Evolutionary conservation across 306 rosid species (phyloP).

Genomic region (Abrus pulchellus): DNA sequence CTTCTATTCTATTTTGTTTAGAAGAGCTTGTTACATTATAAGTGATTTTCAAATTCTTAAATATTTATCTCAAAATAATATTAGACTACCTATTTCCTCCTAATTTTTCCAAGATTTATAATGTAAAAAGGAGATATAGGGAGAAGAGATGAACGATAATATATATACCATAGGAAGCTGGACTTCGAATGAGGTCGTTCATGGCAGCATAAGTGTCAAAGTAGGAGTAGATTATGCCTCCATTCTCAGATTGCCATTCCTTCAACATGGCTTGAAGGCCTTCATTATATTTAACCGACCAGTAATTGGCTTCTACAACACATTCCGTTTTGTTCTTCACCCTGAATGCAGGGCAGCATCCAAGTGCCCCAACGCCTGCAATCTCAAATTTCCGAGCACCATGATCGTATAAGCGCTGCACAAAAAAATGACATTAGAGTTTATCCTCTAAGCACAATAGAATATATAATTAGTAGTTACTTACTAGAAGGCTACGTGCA

Average conservation of each 20-base stretch:
- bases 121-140: background rate
- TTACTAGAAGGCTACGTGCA: background rate
- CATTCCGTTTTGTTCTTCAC: constrained; percentile 62
- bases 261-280: constrained; percentile 65
- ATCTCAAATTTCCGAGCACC: constrained; percentile 80
- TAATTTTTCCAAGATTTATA: background rate
- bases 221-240: constrained; percentile 64
- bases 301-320: constrained; percentile 54
- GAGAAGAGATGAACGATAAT: background rate
- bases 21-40: too few species aligned
- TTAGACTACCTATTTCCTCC: too few species aligned
- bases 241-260: constrained; percentile 56
- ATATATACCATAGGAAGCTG: constrained; percentile 61
- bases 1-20: too few species aligned
- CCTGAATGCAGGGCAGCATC: constrained; percentile 78
- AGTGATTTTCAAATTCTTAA: too few species aligned
- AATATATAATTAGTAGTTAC: background rate
- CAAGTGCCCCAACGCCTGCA: constrained; percentile 65
- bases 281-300: constrained; percentile 59
- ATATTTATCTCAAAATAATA: too few species aligned
- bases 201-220: constrained; percentile 66
- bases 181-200: constrained; percentile 59
- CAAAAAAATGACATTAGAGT: background rate
- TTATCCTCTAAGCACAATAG: background rate
- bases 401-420: constrained; percentile 65